Evolutionary conservation across 495 filamentous ascomycete genomes (phyloP).

Genomic region (Hyaloscypha hepaticicola): DNA sequence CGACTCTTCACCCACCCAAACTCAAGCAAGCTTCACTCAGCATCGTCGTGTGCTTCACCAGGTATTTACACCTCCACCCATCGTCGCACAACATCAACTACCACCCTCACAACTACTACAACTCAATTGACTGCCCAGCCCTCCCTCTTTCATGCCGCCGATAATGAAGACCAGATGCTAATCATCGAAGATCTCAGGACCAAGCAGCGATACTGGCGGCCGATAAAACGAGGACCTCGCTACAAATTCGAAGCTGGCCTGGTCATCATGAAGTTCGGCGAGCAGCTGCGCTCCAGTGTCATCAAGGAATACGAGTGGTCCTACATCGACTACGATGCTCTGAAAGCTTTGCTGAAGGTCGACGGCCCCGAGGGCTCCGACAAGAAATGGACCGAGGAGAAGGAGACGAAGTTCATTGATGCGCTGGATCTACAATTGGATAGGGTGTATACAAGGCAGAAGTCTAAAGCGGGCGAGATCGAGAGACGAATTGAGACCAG

Average conservation of each 20-base stretch:
- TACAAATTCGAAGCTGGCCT: slow-evolving; percentile 33
- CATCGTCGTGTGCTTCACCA: not conserved
- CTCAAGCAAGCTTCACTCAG: not conserved
- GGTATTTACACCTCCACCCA: not conserved
- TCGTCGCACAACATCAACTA: not conserved
- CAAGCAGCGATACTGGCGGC: slow-evolving; percentile 36
- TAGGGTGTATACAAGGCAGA: slow-evolving; percentile 95
- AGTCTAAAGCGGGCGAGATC: slow-evolving; percentile 93
- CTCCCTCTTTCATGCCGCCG: not conserved
- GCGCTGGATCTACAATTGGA: slow-evolving; percentile 89
- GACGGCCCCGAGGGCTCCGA: slow-evolving; percentile 55
- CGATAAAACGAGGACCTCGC: slow-evolving; percentile 30
- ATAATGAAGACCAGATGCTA: slow-evolving; percentile 37
- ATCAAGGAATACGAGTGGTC: slow-evolving; percentile 95
- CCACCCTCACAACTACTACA: not conserved
- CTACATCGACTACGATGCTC: slow-evolving; percentile 95
- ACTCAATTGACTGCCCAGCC: not conserved
- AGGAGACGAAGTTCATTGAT: slow-evolving; percentile 85
- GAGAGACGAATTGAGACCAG: slow-evolving; percentile 80
- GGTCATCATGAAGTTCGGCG: slow-evolving; percentile 80
- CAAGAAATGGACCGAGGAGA: slow-evolving; percentile 83
- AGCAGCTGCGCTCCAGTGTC: slow-evolving; percentile 88
- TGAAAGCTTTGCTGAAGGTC: slow-evolving; percentile 84
- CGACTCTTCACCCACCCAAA: not conserved
- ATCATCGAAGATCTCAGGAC: slow-evolving; percentile 50